Conservation (phyloP, 2,329 filamentous ascomycete species). For the Apiospora saccharicola region DNA sequence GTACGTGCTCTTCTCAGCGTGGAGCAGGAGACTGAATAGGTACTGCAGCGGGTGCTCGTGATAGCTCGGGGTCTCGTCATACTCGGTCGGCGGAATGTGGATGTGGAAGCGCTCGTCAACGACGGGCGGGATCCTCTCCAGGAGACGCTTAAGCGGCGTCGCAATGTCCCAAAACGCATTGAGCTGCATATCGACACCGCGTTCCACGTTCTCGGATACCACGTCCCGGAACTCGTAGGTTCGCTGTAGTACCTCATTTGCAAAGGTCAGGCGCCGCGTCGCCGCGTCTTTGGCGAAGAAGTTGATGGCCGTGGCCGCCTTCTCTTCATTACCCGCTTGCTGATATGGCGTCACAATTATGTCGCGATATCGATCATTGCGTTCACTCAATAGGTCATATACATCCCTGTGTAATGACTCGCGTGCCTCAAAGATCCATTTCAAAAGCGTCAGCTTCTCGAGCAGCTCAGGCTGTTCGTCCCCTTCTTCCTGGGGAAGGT, state of each 20-base stretch:
- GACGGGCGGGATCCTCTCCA: slow-evolving; percentile 77
- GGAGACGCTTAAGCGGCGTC: slow-evolving; percentile 77
- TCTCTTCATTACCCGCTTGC: slow-evolving; percentile 77
- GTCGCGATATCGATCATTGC: slow-evolving; percentile 85
- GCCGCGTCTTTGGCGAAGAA: slow-evolving; percentile 85
- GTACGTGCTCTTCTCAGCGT: slow-evolving; percentile 91
- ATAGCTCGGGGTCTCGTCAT: slow-evolving; percentile 86
- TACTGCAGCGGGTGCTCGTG: slow-evolving; percentile 86
- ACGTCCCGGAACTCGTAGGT: slow-evolving; percentile 79
- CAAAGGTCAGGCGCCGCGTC: slow-evolving; percentile 74
- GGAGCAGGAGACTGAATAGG: slow-evolving; percentile 82
- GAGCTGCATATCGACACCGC: slow-evolving; percentile 89
- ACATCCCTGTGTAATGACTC: slow-evolving; percentile 85
- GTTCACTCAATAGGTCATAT: slow-evolving; percentile 83
- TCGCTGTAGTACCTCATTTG: slow-evolving; percentile 75
- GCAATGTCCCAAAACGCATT: slow-evolving; percentile 98
- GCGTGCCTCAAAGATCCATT: slow-evolving; percentile 96
- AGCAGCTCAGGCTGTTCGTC: slow-evolving; percentile 93
- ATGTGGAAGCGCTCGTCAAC: slow-evolving; percentile 68
- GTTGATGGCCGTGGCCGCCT: slow-evolving; percentile 76
- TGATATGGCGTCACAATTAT: slow-evolving; percentile 85
- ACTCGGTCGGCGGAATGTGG: slow-evolving; percentile 80
- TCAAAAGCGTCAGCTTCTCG: slow-evolving; percentile 92
- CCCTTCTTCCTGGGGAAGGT: slow-evolving; percentile 91
- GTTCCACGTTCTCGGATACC: slow-evolving; percentile 83